Evolutionary conservation across 2,329 filamentous ascomycete genomes (phyloP), one percentile per base, ranked within the genome.

Genomic region (Epicoccum sorghinum): DNA sequence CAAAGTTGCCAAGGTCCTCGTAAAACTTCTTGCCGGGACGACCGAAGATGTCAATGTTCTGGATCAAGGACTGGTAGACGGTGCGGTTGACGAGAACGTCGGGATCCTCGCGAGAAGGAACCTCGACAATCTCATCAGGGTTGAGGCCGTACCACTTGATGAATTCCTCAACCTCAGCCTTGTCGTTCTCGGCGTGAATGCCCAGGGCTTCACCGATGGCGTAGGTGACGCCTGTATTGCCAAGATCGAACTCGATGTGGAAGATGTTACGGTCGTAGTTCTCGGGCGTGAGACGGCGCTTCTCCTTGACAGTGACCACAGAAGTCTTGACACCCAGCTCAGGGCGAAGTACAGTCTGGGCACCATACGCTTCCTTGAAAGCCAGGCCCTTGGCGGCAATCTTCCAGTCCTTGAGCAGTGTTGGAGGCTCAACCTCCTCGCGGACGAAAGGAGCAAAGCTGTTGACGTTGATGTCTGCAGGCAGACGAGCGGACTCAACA

Each of bases 181-280:
- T 83, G 74, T 98, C 89, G 76, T 99, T 99, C 78, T 98, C 91
- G 6, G 92, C 91, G 75, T 99, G 95, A 59, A 99, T 93, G 62
- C 95, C 95, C 14, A 99, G 87, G 41, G 95, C 95, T 79, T 99
- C 95, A 52, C 95, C 95, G 68, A 99, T 98, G 73, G 96, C 91
- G 79, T 99, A 99, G 37, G 86, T 96, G 61, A 99, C 86, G 35
- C 93, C 93, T 30, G 93, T 96, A 68, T 88, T 79, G 57, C 93
- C 93, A 23, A 99, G 86, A 71, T 98, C 95, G 69, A 99, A 99
- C 78, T 99, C 95, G 59, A 99, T 98, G 80, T 99, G 95, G 88
- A 99, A 99, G 77, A 99, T 98, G 83, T 99, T 97, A 66, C 95
- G 91, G 76, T 98, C 93, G 73, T 99, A 99, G 29, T 87, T 89